These are phyloP conservation scores for Echium plantagineum DNA, from an alignment of 257 asterid species.

Conservation along the genomic window DNA sequence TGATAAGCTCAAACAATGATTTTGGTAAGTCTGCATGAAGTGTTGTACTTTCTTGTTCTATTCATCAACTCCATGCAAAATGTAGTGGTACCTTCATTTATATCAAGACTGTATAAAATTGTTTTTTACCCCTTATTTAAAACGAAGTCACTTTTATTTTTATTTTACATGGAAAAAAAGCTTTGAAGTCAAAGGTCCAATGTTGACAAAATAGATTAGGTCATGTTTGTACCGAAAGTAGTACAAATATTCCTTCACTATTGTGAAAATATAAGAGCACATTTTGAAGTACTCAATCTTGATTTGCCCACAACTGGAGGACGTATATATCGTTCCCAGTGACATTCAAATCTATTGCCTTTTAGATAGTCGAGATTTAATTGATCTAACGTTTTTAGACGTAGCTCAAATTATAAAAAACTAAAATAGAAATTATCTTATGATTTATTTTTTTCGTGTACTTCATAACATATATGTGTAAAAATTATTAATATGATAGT, in stretches of 20 bases:
- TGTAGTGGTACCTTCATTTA: not conserved
- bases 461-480: no score
- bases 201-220: not conserved
- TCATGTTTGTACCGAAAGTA: not conserved
- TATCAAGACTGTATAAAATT: no score
- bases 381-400: no score
- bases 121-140: not conserved
- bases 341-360: no score
- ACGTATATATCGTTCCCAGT: no score
- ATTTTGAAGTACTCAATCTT: not conserved
- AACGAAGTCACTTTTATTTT: no score
- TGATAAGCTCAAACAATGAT: not conserved
- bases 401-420: no score
- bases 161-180: not conserved
- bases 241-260: not conserved
- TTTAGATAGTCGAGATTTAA: no score
- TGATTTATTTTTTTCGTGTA: no score
- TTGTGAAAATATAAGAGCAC: not conserved
- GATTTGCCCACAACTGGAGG: no score
- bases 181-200: not conserved
- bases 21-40: not conserved
- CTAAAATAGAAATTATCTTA: no score
- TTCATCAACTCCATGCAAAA: not conserved
- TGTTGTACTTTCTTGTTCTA: not conserved
- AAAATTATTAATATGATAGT: no score